Percentiles rank a stretch among this genome's conserved stretches.
Evolutionary conservation across 768 basidiomycete genomes (phyloP).

Genomic region (Agaricus subrufescens): DNA sequence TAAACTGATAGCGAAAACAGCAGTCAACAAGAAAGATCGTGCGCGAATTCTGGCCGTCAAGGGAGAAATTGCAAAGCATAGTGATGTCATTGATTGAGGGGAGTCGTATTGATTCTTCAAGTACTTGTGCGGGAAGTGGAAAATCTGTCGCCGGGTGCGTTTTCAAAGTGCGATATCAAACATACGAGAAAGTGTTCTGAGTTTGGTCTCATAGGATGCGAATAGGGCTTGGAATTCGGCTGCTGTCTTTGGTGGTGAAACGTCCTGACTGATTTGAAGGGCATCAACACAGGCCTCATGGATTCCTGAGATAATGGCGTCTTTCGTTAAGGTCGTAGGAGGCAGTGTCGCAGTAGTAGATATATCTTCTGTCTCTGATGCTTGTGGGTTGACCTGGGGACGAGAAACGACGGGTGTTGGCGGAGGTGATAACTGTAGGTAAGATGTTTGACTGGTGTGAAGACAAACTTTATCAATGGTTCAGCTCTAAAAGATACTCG

Average conservation of each 20-base stretch:
- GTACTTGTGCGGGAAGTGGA: too few species aligned
- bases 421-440: neutral
- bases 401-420: neutral
- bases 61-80: too few species aligned
- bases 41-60: neutral
- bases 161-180: constrained; percentile 8
- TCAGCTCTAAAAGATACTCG: neutral
- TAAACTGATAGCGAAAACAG: neutral
- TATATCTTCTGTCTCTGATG: neutral
- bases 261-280: neutral
- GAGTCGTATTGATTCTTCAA: too few species aligned
- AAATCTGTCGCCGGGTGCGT: too few species aligned
- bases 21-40: neutral
- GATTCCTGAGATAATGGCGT: neutral
- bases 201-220: constrained; percentile 12
- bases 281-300: neutral
- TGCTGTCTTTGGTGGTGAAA: constrained; percentile 5
- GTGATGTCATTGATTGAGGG: neutral
- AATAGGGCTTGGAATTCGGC: constrained; percentile 19
- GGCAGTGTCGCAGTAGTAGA: neutral
- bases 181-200: constrained; percentile 10
- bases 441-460: too few species aligned
- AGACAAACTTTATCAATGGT: neutral
- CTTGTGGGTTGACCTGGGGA: neutral
- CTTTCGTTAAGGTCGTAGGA: neutral